These are phyloP conservation scores for Melanopsichium pennsylvanicum DNA, from an alignment of 1,284 basidiomycete species.

Conservation along the genomic window DNA sequence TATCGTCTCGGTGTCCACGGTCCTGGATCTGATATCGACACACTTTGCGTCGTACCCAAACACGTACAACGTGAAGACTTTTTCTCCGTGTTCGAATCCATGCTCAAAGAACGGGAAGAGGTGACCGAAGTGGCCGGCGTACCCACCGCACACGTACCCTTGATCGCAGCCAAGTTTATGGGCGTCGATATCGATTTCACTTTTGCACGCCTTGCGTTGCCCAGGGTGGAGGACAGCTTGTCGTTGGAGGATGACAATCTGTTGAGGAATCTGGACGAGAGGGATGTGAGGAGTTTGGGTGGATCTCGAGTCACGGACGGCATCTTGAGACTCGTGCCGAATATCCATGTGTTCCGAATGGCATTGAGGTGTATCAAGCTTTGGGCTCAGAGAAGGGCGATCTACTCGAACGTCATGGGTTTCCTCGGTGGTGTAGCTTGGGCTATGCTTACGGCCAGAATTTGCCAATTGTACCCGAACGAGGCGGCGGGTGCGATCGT, in stretches of 20 bases:
- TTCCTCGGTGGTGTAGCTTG: constrained; percentile 98
- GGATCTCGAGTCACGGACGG: constrained; percentile 98
- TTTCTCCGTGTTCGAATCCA: constrained; percentile 87
- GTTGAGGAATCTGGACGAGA: constrained; percentile 89
- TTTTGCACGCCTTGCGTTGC: constrained; percentile 84
- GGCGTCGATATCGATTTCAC: constrained; percentile 94
- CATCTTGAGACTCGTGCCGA: constrained; percentile 92
- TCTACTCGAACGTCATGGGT: constrained; percentile 97
- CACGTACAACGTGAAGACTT: constrained; percentile 96
- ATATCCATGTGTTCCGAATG: constrained; percentile 92
- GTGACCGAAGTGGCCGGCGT: constrained; percentile 90
- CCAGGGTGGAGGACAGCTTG: constrained; percentile 88
- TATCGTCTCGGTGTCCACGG: constrained; percentile 86
- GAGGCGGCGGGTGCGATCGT: constrained; percentile 93
- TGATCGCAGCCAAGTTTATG: constrained; percentile 89
- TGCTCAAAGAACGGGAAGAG: constrained; percentile 86
- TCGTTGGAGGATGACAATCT: constrained; percentile 89
- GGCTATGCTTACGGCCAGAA: constrained; percentile 96
- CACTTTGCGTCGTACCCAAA: constrained; percentile 95
- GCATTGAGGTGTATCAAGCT: constrained; percentile 94
- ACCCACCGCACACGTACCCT: constrained; percentile 92
- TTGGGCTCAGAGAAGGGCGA: constrained; percentile 95
- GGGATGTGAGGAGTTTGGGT: constrained; percentile 91
- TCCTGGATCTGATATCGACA: constrained; percentile 96
- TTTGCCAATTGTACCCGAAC: constrained; percentile 98